Base-by-base conservation (phyloP, 352 stramenopile species). In the Globisporangium carolinianum region DNA sequence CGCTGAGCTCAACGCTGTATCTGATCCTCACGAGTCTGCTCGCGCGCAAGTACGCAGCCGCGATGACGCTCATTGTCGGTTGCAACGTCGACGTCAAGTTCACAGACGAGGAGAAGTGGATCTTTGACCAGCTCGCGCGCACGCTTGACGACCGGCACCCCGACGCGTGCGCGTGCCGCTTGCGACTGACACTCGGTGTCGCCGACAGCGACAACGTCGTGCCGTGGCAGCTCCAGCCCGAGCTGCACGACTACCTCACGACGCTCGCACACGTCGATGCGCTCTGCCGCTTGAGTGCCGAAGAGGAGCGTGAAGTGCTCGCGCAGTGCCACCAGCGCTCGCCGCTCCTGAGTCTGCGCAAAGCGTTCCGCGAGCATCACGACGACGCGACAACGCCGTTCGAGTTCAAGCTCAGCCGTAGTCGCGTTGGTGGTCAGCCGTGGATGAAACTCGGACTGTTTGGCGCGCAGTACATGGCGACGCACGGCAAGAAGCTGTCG, bases 11-110 rank as follows among this genome's bases (percentile, higher is more conserved):
- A 5, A 98, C 95, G 14, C 78, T 99, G 32, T 99, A 99, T 73
- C 79, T 99, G 39, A 98, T 99, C 64, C 74, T 99, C 15, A 95
- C 98, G 61, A 97, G 95, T 58, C 89, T 99, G 64, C 95, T 99
- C 10, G 91, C 88, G 6, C 86, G 95, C 37, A 79, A 97, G 39
- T 99, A 99, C 59, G 72, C 82, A 15, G 84, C 95, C 47, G 96
- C 98, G 3, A 98, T 97, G 76, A 94, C 97, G 60, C 92, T 98
- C 61, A 97, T 98, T 18, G 76, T 97, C 43, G 94, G 81, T 10
- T 98, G 95, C 77, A 97, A 98, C 41, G 95, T 97, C 41, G 97
- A 99, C 67, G 91, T 98, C 39, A 82, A 81, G 42, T 95, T 99
- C 47, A 98, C 82, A 4, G 79, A 96, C 36, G 96, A 99, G 76